Evolutionary conservation across 768 basidiomycete species (phyloP), one percentile per base, ranked within the genome.

Genomic region (Boletus reticuloceps): DNA sequence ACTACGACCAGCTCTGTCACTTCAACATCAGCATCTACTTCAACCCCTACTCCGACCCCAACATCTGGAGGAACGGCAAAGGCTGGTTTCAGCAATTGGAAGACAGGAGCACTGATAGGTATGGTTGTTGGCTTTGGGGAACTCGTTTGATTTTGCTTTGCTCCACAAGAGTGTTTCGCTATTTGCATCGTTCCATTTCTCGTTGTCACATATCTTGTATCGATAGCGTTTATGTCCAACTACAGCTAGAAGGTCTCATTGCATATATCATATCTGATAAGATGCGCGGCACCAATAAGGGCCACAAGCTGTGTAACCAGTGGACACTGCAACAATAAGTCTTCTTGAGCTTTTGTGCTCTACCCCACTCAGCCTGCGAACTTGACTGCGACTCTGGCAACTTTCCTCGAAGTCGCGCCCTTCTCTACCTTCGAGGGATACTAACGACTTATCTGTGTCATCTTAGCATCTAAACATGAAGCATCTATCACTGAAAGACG

Each of bases 401-500:
- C 42, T 32, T 32, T 44, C n/a, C n/a, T 50, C 20, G 11, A 17
- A 46, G 12, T 11, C 19, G 19, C 38, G n/a, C 5, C 10, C 31
- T 14, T 34, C 22, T 13, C 32, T 19, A 38, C 25, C 29, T 50
- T 41, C 42, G 8, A 40, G 13, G 25, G 16, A 41, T 17, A 47
- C 40, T 22, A 27, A 14, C 41, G 5, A 29, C 14, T 14, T 4
- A 20, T 38, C n/a, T 20, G 37, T 27, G 40, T 41, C 29, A 25
- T 8, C 19, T 25, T 31, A 32, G 46, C 50, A 39, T 45, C 20
- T 25, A 3, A 38, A 48, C 34, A 73, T 72, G 70, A 73, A 67
- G n/a, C 65, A 72, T 45, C 50, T 73, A 74, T 61, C 74, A 11
- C 48, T 74, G 45, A 79, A 82, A 55, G 84, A 87, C 54, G 78